Percentiles rank a stretch among this genome's conserved stretches.
Evolutionary conservation across 768 basidiomycete genomes (phyloP).

Genomic region (Termitomyces eurrhizus): DNA sequence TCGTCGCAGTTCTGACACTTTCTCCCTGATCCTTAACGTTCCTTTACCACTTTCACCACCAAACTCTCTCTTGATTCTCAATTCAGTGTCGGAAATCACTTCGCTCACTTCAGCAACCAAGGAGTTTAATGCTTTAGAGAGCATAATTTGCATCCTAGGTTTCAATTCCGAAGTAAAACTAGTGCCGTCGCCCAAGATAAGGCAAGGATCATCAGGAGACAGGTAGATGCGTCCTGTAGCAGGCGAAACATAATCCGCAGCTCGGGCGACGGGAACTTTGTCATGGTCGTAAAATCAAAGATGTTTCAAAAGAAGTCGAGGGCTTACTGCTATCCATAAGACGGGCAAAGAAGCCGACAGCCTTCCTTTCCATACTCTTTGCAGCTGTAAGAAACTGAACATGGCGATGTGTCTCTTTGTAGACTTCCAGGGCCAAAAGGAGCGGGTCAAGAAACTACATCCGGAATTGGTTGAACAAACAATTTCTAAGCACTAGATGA

Average conservation of each 20-base stretch:
- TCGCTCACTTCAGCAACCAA: constrained; percentile 81
- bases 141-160: constrained; percentile 81
- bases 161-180: constrained; percentile 68
- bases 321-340: constrained; percentile 84
- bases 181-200: constrained; percentile 82
- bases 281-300: constrained; percentile 9
- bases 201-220: constrained; percentile 71
- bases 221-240: constrained; percentile 72
- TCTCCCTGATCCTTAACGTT: constrained; percentile 64
- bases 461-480: constrained; percentile 14
- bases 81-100: constrained; percentile 82
- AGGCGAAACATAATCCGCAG: constrained; percentile 77
- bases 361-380: constrained; percentile 76
- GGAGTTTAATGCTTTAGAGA: constrained; percentile 78
- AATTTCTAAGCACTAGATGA: constrained; percentile 1
- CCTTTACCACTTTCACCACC: constrained; percentile 76
- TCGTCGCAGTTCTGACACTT: constrained; percentile 52
- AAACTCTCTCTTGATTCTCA: constrained; percentile 85
- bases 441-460: constrained; percentile 88
- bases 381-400: constrained; percentile 89
- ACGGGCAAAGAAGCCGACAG: constrained; percentile 76
- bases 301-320: not conserved
- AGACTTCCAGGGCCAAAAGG: constrained; percentile 78
- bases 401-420: constrained; percentile 75
- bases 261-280: constrained; percentile 88